These are phyloP conservation scores for Edaphochlamys debaryana DNA, from an alignment of 139 green algal genomes.

Conservation along the genomic window DNA sequence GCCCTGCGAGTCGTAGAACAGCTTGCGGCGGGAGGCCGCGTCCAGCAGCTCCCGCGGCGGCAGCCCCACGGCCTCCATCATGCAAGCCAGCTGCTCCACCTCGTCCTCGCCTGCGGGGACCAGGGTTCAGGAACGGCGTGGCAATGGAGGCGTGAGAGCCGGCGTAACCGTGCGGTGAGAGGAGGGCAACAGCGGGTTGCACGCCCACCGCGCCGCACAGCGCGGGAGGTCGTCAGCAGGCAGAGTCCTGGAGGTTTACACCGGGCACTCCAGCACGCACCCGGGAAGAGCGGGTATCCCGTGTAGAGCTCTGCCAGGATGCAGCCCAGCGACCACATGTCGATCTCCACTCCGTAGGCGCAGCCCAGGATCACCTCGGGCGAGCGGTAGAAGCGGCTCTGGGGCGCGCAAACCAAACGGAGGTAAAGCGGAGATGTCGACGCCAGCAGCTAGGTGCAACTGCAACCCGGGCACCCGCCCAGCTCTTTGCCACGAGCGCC, in stretches of 20 bases:
- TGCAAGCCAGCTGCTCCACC: slow-evolving; percentile 84
- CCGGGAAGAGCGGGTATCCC: slow-evolving; percentile 79
- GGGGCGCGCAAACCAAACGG: slow-evolving; percentile 3
- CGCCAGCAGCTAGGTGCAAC: too few relatives aligned
- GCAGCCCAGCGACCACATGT: slow-evolving; percentile 90
- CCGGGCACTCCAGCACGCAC: too few relatives aligned
- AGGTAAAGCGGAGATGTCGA: too few relatives aligned
- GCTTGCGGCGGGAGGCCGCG: slow-evolving; percentile 67
- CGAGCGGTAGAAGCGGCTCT: slow-evolving; percentile 57
- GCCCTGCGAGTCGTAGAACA: slow-evolving; percentile 77
- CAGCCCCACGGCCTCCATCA: slow-evolving; percentile 82
- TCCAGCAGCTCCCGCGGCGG: slow-evolving; percentile 72
- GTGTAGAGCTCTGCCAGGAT: slow-evolving; percentile 85
- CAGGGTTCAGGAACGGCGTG: too few relatives aligned
- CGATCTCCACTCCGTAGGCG: slow-evolving; percentile 74
- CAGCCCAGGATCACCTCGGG: slow-evolving; percentile 71
- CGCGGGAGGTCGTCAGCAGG: too few relatives aligned
- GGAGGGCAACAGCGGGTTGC: too few relatives aligned
- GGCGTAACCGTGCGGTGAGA: too few relatives aligned
- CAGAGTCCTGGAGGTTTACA: too few relatives aligned
- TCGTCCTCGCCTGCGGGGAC: slow-evolving; percentile 76
- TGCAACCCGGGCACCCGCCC: too few relatives aligned
- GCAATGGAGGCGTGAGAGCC: too few relatives aligned
- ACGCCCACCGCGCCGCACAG: too few relatives aligned
- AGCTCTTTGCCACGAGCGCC: too few relatives aligned